Evolutionary conservation across 2,329 filamentous ascomycete species (phyloP).

Genomic region (Decorospora gaudefroyi): DNA sequence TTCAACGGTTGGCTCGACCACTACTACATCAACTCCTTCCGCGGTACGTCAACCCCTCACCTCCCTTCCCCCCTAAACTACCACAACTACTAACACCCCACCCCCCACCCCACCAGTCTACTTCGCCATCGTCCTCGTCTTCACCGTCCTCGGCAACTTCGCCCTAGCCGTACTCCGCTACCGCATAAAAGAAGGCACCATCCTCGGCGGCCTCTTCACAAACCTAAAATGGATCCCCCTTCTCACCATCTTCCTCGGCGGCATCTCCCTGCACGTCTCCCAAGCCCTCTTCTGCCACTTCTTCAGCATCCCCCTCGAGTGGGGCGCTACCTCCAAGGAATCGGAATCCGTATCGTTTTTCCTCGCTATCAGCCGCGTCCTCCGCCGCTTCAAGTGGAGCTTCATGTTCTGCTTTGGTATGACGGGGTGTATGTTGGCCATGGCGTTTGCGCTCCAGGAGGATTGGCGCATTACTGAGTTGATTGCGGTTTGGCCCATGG

Average conservation of each 20-base stretch:
- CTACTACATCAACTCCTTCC: conserved; percentile 77
- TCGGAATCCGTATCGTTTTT: conserved; percentile 82
- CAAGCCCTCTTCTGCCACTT: conserved; percentile 81
- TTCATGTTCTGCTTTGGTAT: conserved; percentile 68
- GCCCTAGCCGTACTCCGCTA: conserved; percentile 66
- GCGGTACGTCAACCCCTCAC: conserved; percentile 48
- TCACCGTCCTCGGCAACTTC: conserved; percentile 65
- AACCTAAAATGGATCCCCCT: conserved; percentile 68
- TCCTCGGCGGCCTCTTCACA: conserved; percentile 57
- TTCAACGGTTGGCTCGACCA: conserved; percentile 75
- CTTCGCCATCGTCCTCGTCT: conserved; percentile 66
- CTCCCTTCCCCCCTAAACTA: not conserved
- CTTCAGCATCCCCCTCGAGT: conserved; percentile 83
- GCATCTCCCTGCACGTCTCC: conserved; percentile 77
- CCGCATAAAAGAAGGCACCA: conserved; percentile 59
- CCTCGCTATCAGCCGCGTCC: conserved; percentile 77
- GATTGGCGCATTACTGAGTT: conserved; percentile 54
- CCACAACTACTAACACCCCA: not conserved
- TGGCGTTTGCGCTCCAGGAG: conserved; percentile 68
- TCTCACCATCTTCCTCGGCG: conserved; percentile 80
- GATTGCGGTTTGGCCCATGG: conserved; percentile 75
- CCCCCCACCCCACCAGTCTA: conserved; percentile 51
- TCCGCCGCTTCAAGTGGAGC: conserved; percentile 71
- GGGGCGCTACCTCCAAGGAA: conserved; percentile 85
- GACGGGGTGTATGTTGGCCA: conserved; percentile 64